Conservation (phyloP, 2,329 filamentous ascomycete genomes). For the Scedosporium boydii region DNA sequence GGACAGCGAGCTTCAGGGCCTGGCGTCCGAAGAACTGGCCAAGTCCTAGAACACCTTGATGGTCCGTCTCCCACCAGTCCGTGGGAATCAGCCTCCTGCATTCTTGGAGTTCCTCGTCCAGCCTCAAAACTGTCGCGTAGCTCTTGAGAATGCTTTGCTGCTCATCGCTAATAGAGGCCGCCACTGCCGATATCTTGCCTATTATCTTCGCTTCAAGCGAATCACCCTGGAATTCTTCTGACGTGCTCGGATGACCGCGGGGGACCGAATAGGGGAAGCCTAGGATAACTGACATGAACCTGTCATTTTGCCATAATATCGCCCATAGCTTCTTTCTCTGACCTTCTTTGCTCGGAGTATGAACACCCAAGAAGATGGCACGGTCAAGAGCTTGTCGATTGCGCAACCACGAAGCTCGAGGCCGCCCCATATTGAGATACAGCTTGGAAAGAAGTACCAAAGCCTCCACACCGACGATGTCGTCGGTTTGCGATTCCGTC, state of each 20-base stretch:
- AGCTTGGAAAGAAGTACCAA: conserved; percentile 40
- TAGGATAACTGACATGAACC: conserved; percentile 40
- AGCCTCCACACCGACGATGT: conserved; percentile 42
- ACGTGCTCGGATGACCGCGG: conserved; percentile 12
- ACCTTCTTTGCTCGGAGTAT: not conserved
- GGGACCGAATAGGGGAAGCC: conserved; percentile 37
- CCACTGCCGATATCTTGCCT: not conserved
- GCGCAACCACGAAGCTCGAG: conserved; percentile 43
- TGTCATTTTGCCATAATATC: conserved; percentile 30
- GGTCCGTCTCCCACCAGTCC: not conserved
- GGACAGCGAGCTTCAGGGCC: conserved; percentile 27
- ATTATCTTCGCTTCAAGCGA: not conserved
- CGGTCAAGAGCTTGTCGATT: conserved; percentile 40
- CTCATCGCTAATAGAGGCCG: not conserved
- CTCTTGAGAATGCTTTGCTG: conserved; percentile 6
- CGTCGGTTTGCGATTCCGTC: conserved; percentile 20
- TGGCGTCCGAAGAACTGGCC: conserved; percentile 21
- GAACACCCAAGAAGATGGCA: not conserved
- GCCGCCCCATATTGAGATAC: conserved; percentile 44
- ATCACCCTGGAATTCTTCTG: not conserved
- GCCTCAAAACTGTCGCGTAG: conserved; percentile 25
- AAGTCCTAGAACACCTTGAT: conserved; percentile 10
- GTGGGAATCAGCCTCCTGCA: conserved; percentile 8
- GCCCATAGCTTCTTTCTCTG: conserved; percentile 24
- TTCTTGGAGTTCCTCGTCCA: conserved; percentile 29